Evolutionary conservation across 148 eudicot genomes (phyloP).

Genomic region (Arbutus unedo): DNA sequence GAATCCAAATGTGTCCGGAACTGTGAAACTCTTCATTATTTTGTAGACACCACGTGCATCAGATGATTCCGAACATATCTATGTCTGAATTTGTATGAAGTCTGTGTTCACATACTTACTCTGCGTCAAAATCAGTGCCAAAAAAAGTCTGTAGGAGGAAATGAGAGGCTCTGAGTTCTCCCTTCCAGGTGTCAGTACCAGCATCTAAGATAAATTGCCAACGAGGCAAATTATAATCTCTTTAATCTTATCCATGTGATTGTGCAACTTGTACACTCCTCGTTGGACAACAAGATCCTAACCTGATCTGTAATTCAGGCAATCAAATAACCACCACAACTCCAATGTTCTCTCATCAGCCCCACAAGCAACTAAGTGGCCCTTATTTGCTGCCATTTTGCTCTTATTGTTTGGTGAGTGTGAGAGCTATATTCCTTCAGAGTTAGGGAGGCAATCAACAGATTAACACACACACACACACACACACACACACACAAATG

Average conservation of each 20-base stretch:
- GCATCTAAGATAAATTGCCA: background rate
- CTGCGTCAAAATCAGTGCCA: background rate
- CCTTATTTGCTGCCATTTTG: constrained; percentile 19
- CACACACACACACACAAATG: constrained; percentile 33
- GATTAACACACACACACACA: too few species aligned
- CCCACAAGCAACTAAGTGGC: constrained; percentile 24
- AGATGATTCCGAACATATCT: too few species aligned
- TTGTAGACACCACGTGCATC: too few species aligned
- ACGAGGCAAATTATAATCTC: constrained; percentile 21
- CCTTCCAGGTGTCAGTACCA: background rate
- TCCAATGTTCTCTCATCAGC: constrained; percentile 21
- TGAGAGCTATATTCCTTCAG: background rate
- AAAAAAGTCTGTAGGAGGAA: background rate
- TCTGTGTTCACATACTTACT: too few species aligned
- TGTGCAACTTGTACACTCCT: constrained; percentile 38
- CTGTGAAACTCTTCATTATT: too few species aligned
- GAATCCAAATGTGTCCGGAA: too few species aligned
- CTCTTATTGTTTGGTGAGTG: constrained; percentile 22
- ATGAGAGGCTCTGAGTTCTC: background rate
- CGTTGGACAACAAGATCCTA: constrained; percentile 53
- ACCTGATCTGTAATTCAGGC: constrained; percentile 36
- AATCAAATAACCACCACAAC: constrained; percentile 47
- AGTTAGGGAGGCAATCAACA: background rate
- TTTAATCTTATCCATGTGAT: constrained; percentile 45
- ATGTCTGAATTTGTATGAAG: too few species aligned